Evolutionary conservation across 495 filamentous ascomycete genomes (phyloP).

Genomic region (Aspergillus egyptiacus): DNA sequence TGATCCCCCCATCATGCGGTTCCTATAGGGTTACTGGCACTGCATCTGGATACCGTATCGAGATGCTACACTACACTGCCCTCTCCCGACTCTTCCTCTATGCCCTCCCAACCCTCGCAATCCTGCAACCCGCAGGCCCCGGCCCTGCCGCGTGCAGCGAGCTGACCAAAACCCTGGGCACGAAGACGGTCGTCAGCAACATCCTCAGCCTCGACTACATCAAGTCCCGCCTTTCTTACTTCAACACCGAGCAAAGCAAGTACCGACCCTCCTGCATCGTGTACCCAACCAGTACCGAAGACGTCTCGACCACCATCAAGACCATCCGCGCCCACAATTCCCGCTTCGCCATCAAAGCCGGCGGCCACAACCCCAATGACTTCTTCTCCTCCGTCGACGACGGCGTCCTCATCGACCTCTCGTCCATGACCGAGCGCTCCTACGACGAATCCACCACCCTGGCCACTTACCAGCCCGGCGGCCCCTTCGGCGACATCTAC

Average conservation of each 20-base stretch:
- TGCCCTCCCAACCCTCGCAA: not conserved
- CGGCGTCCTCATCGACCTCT: slow-evolving; percentile 9
- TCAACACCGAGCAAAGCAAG: slow-evolving; percentile 10
- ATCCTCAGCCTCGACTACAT: not conserved
- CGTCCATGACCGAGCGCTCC: not conserved
- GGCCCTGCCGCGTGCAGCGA: slow-evolving; percentile 4
- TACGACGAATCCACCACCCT: not conserved
- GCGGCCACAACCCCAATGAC: slow-evolving; percentile 10
- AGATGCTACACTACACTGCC: not conserved
- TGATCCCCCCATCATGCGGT: no score
- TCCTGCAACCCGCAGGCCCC: not conserved
- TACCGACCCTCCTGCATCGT: slow-evolving; percentile 5
- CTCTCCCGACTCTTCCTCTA: not conserved
- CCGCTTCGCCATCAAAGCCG: slow-evolving; percentile 10
- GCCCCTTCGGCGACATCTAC: slow-evolving; percentile 8
- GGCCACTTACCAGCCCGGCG: slow-evolving; percentile 9
- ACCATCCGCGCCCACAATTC: slow-evolving; percentile 2
- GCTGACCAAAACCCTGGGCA: not conserved
- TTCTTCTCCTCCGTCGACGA: slow-evolving; percentile 11
- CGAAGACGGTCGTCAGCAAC: slow-evolving; percentile 3
- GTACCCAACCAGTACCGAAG: slow-evolving; percentile 1
- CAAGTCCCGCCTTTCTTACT: not conserved
- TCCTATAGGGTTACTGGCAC: no score
- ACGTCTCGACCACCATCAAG: slow-evolving; percentile 3
- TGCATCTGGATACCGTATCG: no score